These are phyloP conservation scores for Nicotiana rustica DNA, from an alignment of 305 asterid species.

Conservation along the genomic window DNA sequence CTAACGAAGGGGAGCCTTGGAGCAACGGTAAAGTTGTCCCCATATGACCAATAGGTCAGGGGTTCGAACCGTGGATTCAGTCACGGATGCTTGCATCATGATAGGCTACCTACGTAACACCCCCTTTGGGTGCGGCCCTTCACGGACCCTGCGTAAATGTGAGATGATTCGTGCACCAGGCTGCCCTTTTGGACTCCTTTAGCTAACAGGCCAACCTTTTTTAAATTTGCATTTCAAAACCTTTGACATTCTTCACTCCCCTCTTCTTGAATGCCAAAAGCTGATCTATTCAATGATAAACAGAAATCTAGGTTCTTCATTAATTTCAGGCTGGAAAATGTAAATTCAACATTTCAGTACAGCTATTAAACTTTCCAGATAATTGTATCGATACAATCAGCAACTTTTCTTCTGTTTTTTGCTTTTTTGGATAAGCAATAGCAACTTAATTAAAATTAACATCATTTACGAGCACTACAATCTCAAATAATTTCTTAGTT, in stretches of 20 bases:
- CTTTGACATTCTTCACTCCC: background rate
- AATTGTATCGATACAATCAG: background rate
- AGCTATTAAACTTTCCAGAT: background rate
- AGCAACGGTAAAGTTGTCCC: too few relatives aligned
- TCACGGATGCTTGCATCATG: too few relatives aligned
- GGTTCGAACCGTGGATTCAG: too few relatives aligned
- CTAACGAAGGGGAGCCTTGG: background rate
- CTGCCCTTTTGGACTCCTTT: too few relatives aligned
- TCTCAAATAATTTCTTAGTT: background rate
- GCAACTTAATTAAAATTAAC: background rate
- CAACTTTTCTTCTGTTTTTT: background rate
- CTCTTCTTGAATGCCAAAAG: background rate
- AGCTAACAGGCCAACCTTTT: background rate
- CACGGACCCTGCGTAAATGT: too few relatives aligned
- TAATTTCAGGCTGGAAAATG: background rate
- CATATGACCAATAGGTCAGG: too few relatives aligned
- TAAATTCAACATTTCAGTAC: background rate
- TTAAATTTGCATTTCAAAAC: background rate
- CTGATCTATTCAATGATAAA: background rate
- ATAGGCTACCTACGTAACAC: too few relatives aligned
- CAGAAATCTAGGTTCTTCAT: background rate
- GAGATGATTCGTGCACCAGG: too few relatives aligned
- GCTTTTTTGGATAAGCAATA: background rate
- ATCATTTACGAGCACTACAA: conserved; percentile 12
- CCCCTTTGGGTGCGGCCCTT: too few relatives aligned